Base-by-base conservation (phyloP, 768 basidiomycete genomes). In the Melanogaster broomeanus region DNA sequence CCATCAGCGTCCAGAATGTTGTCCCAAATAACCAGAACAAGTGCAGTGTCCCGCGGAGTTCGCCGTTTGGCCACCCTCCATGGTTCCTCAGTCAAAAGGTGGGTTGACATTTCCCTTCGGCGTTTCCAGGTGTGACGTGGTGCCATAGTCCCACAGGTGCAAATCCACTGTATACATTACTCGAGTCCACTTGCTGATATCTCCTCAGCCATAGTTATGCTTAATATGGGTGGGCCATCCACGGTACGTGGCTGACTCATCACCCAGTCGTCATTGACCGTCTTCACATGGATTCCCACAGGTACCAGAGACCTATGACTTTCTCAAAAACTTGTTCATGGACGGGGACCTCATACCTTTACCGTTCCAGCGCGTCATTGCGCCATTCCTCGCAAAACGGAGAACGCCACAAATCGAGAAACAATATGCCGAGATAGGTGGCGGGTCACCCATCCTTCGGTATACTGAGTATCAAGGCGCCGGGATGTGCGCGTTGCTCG, bases 221-320 rank as follows among this genome's bases (percentile, higher is more conserved):
- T 99, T 74, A 99, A 98, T 71, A 99, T 99, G 97, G 97, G 97
- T 39, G 97, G 97, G 2, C 97, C 96, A 21, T 82, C 90, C 45
- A 95, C 93, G 51, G 93, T 93, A 63, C 61, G 83, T 73, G 33
- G 31, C 44, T 42, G n/a, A 25, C n/a, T 34, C 44, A 22, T 40
- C 21, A 13, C 1, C 24, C 15, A 18, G 35, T 22, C 6, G 37
- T 4, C 16, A 46, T 44, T 55, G 48, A 55, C 46, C 58, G 7
- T 24, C 30, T 13, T 35, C 24, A 33, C 10, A 12, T 47, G 13
- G 13, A 41, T 43, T 61, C 39, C 25, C 41, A 16, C 62, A 97
- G 93, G 88, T 97, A 37, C 75, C 86, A 4, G 96, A 98, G 74
- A 98, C 97, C 7, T 79, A 93, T 64, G 86, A 88, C 70, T 99